Percentiles rank a stretch among this genome's conserved stretches.
Evolutionary conservation across 2,329 filamentous ascomycete species (phyloP).

Genomic region (Chaetomium strumarium): DNA sequence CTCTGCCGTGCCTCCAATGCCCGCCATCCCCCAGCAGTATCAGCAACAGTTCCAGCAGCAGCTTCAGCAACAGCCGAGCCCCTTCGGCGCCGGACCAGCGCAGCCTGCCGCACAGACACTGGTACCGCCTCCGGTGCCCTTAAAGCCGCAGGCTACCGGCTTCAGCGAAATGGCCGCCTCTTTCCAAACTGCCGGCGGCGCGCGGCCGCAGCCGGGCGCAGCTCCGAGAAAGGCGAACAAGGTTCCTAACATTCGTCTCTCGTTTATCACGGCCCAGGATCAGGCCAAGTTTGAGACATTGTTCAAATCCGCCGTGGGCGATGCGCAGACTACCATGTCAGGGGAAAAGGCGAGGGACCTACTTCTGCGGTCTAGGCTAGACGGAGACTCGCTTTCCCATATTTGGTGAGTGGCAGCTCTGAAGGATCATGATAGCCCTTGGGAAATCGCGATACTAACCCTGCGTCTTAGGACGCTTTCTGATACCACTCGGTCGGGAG

Average conservation of each 20-base stretch:
- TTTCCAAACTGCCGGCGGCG: slow-evolving; percentile 48
- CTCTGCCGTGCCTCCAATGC: slow-evolving; percentile 54
- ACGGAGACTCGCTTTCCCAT: slow-evolving; percentile 80
- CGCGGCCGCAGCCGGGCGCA: slow-evolving; percentile 41
- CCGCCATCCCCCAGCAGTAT: slow-evolving; percentile 53
- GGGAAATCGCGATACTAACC: slow-evolving; percentile 17
- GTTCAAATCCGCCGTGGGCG: slow-evolving; percentile 90
- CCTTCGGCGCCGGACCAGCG: slow-evolving; percentile 48
- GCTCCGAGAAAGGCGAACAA: slow-evolving; percentile 56
- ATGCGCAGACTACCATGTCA: slow-evolving; percentile 77
- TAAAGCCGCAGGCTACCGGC: slow-evolving; percentile 61
- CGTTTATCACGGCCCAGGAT: slow-evolving; percentile 91
- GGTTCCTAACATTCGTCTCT: slow-evolving; percentile 90
- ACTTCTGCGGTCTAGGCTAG: slow-evolving; percentile 78
- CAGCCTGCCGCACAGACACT: slow-evolving; percentile 39
- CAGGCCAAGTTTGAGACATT: slow-evolving; percentile 96
- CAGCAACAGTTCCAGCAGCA: slow-evolving; percentile 54
- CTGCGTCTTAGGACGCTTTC: slow-evolving; percentile 64
- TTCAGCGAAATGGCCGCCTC: slow-evolving; percentile 63
- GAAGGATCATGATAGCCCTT: background rate
- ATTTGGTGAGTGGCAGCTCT: slow-evolving; percentile 62
- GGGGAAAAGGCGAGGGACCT: slow-evolving; percentile 90
- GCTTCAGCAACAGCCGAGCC: slow-evolving; percentile 43
- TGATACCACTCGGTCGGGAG: slow-evolving; percentile 92
- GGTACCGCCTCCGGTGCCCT: slow-evolving; percentile 50